Evolutionary conservation across 768 basidiomycete species (phyloP).

Genomic region (Tubosaeta sp.): DNA sequence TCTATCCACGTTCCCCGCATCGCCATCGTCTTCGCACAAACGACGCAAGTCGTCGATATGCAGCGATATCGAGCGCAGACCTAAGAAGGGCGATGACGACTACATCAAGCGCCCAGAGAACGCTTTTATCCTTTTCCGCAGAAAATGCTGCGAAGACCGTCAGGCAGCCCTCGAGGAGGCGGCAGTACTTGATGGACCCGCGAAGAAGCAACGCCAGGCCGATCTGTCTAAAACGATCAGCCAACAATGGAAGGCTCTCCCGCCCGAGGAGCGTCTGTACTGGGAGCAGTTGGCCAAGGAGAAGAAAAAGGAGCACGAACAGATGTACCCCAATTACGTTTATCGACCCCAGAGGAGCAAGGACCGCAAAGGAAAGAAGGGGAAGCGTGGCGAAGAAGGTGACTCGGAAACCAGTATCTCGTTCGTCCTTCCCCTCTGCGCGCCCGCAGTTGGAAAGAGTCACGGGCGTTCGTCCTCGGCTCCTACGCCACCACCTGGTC

Average conservation of each 20-base stretch:
- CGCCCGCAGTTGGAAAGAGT: conserved; percentile 40
- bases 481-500: conserved; percentile 64
- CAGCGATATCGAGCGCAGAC: conserved; percentile 46
- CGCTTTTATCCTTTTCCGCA: conserved; percentile 80
- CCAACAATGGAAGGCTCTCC: conserved; percentile 72
- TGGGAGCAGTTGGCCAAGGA: conserved; percentile 79
- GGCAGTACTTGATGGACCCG: conserved; percentile 30
- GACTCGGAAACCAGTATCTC: conserved; percentile 53
- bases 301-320: conserved; percentile 76
- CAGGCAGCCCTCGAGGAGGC: conserved; percentile 53
- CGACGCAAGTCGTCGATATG: conserved; percentile 50
- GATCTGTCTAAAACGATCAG: conserved; percentile 81
- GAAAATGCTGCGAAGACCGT: conserved; percentile 72
- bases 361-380: conserved; percentile 46
- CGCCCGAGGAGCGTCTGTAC: conserved; percentile 59
- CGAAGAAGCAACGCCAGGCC: conserved; percentile 73
- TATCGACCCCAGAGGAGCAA: conserved; percentile 65
- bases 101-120: conserved; percentile 84
- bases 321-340: conserved; percentile 71
- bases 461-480: conserved; percentile 48
- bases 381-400: conserved; percentile 37
- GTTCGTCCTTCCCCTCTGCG: conserved; percentile 37
- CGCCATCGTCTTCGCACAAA: conserved; percentile 38
- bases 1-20: conserved; percentile 30
- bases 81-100: conserved; percentile 70